phyloP scores from a whole-genome alignment of 2,329 filamentous ascomycete genomes.

The Ophiostoma himal-ulmi region DNA sequence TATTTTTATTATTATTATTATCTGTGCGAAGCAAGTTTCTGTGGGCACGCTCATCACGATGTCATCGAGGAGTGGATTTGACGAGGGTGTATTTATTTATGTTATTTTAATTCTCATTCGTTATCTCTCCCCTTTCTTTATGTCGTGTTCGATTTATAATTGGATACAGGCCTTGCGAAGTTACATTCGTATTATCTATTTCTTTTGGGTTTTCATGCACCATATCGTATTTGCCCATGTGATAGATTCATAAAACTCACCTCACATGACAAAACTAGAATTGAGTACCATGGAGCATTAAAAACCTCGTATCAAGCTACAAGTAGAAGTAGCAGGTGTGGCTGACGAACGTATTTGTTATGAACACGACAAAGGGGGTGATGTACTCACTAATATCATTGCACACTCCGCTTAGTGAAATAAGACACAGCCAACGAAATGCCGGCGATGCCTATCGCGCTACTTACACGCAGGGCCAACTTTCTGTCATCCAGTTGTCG shows the following conservation, averaged over 20 bases:
- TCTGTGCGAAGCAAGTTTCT: constrained; percentile 3
- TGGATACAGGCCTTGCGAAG: not conserved
- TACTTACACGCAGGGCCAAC: not conserved
- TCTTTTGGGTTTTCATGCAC: not conserved
- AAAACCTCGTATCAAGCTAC: not conserved
- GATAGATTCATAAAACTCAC: not conserved
- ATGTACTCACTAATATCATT: not conserved
- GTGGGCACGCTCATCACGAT: not conserved
- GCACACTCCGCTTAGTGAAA: not conserved
- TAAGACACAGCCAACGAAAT: not conserved
- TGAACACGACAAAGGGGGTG: not conserved
- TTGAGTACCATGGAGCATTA: not conserved
- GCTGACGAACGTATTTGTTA: not conserved
- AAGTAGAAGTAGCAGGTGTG: not conserved
- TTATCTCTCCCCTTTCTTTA: not conserved
- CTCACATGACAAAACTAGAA: not conserved
- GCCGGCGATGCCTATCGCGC: not conserved
- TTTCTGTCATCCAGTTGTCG: not conserved
- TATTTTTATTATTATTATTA: no score
- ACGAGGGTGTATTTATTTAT: not conserved
- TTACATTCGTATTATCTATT: constrained; percentile 1
- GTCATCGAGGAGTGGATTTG: not conserved
- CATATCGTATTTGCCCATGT: constrained; percentile 4
- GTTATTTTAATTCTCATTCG: not conserved
- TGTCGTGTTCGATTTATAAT: not conserved